These are phyloP conservation scores for Russula olivacea DNA, from an alignment of 768 basidiomycete species.

Conservation along the genomic window DNA sequence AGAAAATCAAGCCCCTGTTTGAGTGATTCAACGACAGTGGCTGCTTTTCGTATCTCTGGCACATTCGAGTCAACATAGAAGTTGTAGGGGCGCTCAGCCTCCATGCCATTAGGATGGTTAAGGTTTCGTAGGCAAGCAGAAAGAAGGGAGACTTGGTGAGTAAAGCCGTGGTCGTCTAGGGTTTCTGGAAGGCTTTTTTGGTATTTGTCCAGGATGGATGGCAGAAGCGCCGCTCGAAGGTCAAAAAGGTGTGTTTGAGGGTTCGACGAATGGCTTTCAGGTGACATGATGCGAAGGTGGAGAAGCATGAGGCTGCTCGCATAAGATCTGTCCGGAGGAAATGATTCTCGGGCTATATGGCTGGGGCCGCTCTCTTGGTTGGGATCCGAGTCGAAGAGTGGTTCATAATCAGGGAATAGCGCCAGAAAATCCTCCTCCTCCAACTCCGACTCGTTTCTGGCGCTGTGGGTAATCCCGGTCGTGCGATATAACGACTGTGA, in stretches of 20 bases:
- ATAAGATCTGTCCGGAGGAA: slow-evolving; percentile 34
- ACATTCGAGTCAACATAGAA: slow-evolving; percentile 83
- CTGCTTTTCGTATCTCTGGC: slow-evolving; percentile 58
- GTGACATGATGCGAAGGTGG: slow-evolving; percentile 42
- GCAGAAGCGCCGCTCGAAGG: slow-evolving; percentile 20
- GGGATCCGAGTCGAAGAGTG: slow-evolving; percentile 35
- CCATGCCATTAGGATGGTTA: slow-evolving; percentile 22
- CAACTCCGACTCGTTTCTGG: slow-evolving; percentile 59
- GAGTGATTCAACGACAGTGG: slow-evolving; percentile 46
- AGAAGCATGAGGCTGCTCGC: slow-evolving; percentile 41
- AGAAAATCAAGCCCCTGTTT: slow-evolving; percentile 48
- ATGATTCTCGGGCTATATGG: slow-evolving; percentile 16
- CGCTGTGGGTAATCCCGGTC: slow-evolving; percentile 47
- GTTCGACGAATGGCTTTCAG: slow-evolving; percentile 32
- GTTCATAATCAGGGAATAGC: slow-evolving; percentile 80
- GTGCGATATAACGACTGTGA: slow-evolving; percentile 73
- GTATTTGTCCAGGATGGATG: slow-evolving; percentile 19
- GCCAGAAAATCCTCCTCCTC: slow-evolving; percentile 80
- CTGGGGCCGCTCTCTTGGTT: not conserved
- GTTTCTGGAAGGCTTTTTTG: slow-evolving; percentile 16
- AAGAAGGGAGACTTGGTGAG: slow-evolving; percentile 49
- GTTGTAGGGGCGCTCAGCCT: slow-evolving; percentile 40
- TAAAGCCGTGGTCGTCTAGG: slow-evolving; percentile 48
- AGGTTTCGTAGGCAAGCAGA: slow-evolving; percentile 37
- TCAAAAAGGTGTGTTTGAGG: slow-evolving; percentile 15